Evolutionary conservation across 1,139 yeast genomes (phyloP), one percentile per base, ranked within the genome.

Genomic region (Geotrichum europaeum): DNA sequence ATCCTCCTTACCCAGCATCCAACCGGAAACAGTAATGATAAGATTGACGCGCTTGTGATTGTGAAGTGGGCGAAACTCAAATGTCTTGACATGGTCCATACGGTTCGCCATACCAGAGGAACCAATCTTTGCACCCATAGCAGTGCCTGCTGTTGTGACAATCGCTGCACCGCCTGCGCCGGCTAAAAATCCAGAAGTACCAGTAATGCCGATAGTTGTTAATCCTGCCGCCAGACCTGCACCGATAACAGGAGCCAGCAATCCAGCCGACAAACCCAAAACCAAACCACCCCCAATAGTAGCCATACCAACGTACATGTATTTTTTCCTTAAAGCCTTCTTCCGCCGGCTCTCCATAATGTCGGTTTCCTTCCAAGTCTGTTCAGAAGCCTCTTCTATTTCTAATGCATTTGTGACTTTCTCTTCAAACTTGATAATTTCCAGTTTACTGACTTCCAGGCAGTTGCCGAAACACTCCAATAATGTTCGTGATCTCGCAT

Each of bases 151-250:
- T 0, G 96, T 84, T 12, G 99, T 92, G 56, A 95, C 96, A 50
- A 92, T 82, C 0, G 97, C 92, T 13, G 97, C 89, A 53, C 99
- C 99, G 32, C 97, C 99, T 1, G 95, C 90, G 55, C 99, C 99
- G 0, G 98, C 97, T 49, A 95, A 77, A 68, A 95, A 94, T 0
- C 96, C 89, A 22, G 90, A 76, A 0, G 99, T 91, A 24, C 99
- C 99, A 1, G 89, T 79, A 32, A 95, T 88, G 32, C 99, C 99
- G 36, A 94, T 84, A 0, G 99, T 94, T 0, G 98, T 87, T 53
- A 95, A 78, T 12, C 99, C 99, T 2, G 99, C 98, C 1, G 99
- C 99, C 32, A 95, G 72, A 67, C 99, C 99, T 0, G 98, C 98
- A 53, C 99, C 99, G 69, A 95, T 95, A 4, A 95, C 96, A 0